Evolutionary conservation across 2,329 filamentous ascomycete genomes (phyloP), one percentile per base, ranked within the genome.

Genomic region (Beauveria sp.): DNA sequence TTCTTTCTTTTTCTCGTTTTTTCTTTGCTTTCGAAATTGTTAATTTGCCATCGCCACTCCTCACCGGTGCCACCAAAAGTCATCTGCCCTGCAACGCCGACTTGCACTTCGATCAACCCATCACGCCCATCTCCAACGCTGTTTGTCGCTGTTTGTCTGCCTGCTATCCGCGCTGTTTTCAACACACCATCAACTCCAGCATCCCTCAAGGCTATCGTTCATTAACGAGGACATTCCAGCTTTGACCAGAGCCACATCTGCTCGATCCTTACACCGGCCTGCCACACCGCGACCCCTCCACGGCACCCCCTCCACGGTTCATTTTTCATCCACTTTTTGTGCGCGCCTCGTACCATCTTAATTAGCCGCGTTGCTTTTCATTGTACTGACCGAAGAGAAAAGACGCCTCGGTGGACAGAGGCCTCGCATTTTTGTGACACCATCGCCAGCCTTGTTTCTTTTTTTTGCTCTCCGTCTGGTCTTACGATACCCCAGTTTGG

Each of bases 331-430:
- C 55, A 58, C 44, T 50, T 41, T 58, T 48, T 40, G 55, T 50
- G 46, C 55, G 54, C 46, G 55, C 30, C 44, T 58, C 44, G 55
- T 57, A 47, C 53, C 28, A 48, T 34, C 20, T 14, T 41, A n/a
- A 26, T 41, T 50, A 58, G 55, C 55, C 55, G 55, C 55, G 34
- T 58, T 50, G 28, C 55, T 50, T 58, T 58, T 58, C 55, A 47
- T 37, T 37, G 34, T 16, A 6, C 14, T 16, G 34, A 37, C 14
- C 34, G 14, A 43, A 41, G 28, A 22, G 37, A 47, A 47, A 47
- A 16, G 41, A 18, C 53, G 18, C 53, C 54, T 56, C 41, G 28
- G 43, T 20, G 10, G 22, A 41, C 20, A 44, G 26, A 34, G 26
- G 53, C 41, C 40, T 46, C 30, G 41, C 41, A 44, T 20, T 16